Evolutionary conservation across 495 filamentous ascomycete genomes (phyloP).

Genomic region (Penicillium macrosclerotiorum): DNA sequence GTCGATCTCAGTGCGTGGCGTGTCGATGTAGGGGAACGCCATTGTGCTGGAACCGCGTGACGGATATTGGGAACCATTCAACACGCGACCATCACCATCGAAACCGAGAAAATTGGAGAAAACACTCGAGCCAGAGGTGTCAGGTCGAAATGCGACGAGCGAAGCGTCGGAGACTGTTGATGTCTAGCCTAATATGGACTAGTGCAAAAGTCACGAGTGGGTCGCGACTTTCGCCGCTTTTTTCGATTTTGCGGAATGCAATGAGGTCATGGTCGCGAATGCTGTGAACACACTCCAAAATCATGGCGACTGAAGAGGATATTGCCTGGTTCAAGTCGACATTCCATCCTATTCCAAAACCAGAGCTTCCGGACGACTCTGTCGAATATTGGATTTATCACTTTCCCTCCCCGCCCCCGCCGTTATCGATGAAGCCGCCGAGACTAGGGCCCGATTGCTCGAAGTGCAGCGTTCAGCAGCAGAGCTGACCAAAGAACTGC

Average conservation of each 20-base stretch:
- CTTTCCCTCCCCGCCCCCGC: slow-evolving; percentile 48
- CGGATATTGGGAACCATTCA: slow-evolving; percentile 19
- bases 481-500: slow-evolving; percentile 56
- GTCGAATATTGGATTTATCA: slow-evolving; percentile 83
- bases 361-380: slow-evolving; percentile 75
- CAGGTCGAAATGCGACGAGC: slow-evolving; percentile 29
- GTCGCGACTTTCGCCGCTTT: slow-evolving; percentile 28
- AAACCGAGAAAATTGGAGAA: slow-evolving; percentile 5
- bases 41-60: slow-evolving; percentile 28
- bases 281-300: slow-evolving; percentile 1
- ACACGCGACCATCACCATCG: slow-evolving; percentile 31
- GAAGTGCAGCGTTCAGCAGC: slow-evolving; percentile 66
- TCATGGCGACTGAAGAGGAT: slow-evolving; percentile 48
- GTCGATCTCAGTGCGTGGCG: slow-evolving; percentile 69
- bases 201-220: slow-evolving; percentile 25
- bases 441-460: slow-evolving; percentile 60
- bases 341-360: slow-evolving; percentile 60
- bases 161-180: slow-evolving; percentile 38
- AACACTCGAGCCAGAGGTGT: slow-evolving; percentile 33
- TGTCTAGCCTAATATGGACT: slow-evolving; percentile 37
- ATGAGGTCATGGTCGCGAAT: slow-evolving; percentile 36
- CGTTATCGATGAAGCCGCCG: slow-evolving; percentile 47
- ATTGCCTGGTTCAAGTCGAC: slow-evolving; percentile 51
- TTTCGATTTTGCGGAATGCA: slow-evolving; percentile 25
- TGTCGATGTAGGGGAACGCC: slow-evolving; percentile 64